These are phyloP conservation scores for Elsinoe fawcettii DNA, from an alignment of 2,329 filamentous ascomycete species.

Conservation along the genomic window DNA sequence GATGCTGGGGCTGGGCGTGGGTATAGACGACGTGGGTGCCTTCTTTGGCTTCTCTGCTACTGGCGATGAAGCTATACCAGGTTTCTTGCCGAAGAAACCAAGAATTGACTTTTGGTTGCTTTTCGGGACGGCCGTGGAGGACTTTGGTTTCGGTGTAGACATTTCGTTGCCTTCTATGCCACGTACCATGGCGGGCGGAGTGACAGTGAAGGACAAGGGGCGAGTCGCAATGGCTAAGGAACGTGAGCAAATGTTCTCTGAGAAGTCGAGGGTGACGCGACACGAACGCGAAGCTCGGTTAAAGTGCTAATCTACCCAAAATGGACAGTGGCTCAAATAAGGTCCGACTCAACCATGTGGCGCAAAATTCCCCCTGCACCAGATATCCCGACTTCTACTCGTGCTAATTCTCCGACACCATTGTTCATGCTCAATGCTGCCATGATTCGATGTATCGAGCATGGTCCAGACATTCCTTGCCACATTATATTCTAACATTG, in stretches of 20 bases:
- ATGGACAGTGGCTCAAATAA: background rate
- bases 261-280: slow-evolving; percentile 9
- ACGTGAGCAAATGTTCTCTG: background rate
- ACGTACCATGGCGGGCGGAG: slow-evolving; percentile 32
- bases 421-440: background rate
- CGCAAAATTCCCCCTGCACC: background rate
- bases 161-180: slow-evolving; percentile 42
- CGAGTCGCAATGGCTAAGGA: background rate
- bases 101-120: slow-evolving; percentile 58
- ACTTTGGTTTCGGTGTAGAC: slow-evolving; percentile 41
- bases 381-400: background rate
- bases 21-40: slow-evolving; percentile 30
- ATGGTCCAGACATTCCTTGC: background rate
- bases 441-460: slow-evolving; percentile 1
- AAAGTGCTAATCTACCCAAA: slow-evolving; percentile 9
- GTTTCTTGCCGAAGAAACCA: slow-evolving; percentile 65
- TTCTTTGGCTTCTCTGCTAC: slow-evolving; percentile 30
- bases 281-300: slow-evolving; percentile 6
- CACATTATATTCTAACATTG: background rate
- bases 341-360: background rate
- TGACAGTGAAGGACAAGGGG: too few relatives aligned
- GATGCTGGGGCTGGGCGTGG: slow-evolving; percentile 75
- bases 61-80: slow-evolving; percentile 36
- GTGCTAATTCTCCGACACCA: background rate
- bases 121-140: slow-evolving; percentile 38